phyloP scores from a whole-genome alignment of 176 grass and related monocot genomes.

The Musa troglodytarum region DNA sequence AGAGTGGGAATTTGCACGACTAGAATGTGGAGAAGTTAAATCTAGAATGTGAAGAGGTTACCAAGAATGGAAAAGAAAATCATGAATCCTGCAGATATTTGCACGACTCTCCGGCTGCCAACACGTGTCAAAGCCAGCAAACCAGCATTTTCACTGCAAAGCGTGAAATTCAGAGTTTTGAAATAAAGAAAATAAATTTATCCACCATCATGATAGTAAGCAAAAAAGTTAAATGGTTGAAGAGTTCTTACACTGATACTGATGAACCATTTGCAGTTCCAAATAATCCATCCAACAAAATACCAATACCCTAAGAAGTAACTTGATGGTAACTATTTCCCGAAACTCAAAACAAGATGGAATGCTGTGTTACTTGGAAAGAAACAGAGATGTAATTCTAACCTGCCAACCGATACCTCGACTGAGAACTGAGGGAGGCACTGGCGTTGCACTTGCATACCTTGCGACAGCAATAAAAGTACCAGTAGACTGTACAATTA shows the following conservation, averaged over 20 bases:
- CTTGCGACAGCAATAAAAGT: constrained; percentile 77
- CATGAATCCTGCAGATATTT: constrained; percentile 98
- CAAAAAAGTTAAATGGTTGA: neutral
- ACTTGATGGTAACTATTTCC: neutral
- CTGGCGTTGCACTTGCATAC: constrained; percentile 77
- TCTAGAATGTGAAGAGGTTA: constrained; percentile 20
- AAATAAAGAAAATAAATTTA: neutral
- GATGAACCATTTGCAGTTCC: constrained; percentile 70
- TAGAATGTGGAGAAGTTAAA: neutral
- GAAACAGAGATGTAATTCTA: constrained; percentile 1
- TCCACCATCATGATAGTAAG: neutral
- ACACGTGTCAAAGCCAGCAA: constrained; percentile 68
- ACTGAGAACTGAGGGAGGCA: constrained; percentile 72
- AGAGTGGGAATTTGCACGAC: neutral
- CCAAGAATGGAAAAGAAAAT: constrained; percentile 94
- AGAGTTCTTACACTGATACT: constrained; percentile 51
- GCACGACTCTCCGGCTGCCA: constrained; percentile 81
- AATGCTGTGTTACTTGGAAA: neutral
- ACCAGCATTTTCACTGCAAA: constrained; percentile 71
- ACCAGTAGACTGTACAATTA: constrained; percentile 58
- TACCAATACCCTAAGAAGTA: constrained; percentile 54
- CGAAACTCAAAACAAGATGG: neutral
- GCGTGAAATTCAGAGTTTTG: constrained; percentile 18
- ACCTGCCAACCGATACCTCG: constrained; percentile 94
- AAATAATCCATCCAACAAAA: constrained; percentile 72